phyloP scores from a whole-genome alignment of 495 filamentous ascomycete species.

The Lophiotrema nucula region DNA sequence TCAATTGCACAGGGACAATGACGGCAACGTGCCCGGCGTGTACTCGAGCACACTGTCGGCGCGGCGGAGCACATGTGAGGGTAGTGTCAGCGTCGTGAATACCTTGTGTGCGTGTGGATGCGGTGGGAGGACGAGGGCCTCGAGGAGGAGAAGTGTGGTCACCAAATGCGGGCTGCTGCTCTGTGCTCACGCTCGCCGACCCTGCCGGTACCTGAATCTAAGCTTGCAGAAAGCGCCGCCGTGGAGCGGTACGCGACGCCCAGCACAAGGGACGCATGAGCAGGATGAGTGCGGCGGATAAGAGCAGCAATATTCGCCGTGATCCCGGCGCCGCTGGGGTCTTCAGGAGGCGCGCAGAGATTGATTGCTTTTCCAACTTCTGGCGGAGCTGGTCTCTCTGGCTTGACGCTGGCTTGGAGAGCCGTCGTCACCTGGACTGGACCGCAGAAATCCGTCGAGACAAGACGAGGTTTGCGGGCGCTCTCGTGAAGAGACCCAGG shows the following conservation, averaged over 20 bases:
- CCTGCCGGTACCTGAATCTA: conserved; percentile 22
- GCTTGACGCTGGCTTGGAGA: background rate
- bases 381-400: background rate
- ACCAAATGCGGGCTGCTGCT: conserved; percentile 9
- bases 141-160: conserved; percentile 5
- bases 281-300: background rate
- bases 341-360: background rate
- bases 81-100: background rate
- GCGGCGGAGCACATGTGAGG: conserved; percentile 10
- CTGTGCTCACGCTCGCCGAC: conserved; percentile 10
- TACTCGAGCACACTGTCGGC: background rate
- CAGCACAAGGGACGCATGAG: background rate
- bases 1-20: conserved; percentile 11
- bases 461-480: no score
- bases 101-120: background rate
- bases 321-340: background rate
- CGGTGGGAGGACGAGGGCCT: conserved; percentile 11
- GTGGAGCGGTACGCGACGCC: background rate
- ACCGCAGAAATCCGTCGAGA: background rate
- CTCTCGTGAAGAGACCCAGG: background rate
- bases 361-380: conserved; percentile 3
- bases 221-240: background rate
- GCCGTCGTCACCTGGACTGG: background rate
- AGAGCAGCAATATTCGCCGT: background rate
- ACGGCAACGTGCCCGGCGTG: conserved; percentile 5